These are phyloP conservation scores for Xylaria cubensis DNA, from an alignment of 495 filamentous ascomycete species.

Conservation along the genomic window DNA sequence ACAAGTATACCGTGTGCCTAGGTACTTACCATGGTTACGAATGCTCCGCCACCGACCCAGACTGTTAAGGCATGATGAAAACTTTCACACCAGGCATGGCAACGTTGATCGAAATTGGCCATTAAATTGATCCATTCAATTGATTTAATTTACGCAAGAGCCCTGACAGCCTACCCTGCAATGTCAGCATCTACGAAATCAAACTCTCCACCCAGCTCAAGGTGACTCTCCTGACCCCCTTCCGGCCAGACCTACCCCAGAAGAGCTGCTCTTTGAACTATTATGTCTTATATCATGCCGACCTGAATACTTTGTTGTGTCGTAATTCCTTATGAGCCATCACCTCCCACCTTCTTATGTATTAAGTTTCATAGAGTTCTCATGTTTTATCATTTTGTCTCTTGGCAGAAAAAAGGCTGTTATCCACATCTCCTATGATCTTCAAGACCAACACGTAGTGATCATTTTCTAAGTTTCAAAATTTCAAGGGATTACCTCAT, in stretches of 20 bases:
- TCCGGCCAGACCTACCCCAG: background rate
- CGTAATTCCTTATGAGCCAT: background rate
- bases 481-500: background rate
- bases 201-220: background rate
- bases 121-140: background rate
- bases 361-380: background rate
- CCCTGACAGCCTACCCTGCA: background rate
- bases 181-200: background rate
- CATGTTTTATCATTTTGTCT: background rate
- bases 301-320: background rate
- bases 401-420: background rate
- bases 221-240: background rate
- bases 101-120: background rate
- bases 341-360: background rate
- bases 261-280: background rate
- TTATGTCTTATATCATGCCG: background rate
- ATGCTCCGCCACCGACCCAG: background rate
- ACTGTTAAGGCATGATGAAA: background rate
- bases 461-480: background rate
- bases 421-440: too few relatives aligned
- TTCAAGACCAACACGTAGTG: too few relatives aligned
- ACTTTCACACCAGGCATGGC: background rate
- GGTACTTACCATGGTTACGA: background rate
- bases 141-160: background rate
- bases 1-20: constrained; percentile 6